Evolutionary conservation across 1,284 basidiomycete species (phyloP).

Genomic region (Cystobasidium pallidum): DNA sequence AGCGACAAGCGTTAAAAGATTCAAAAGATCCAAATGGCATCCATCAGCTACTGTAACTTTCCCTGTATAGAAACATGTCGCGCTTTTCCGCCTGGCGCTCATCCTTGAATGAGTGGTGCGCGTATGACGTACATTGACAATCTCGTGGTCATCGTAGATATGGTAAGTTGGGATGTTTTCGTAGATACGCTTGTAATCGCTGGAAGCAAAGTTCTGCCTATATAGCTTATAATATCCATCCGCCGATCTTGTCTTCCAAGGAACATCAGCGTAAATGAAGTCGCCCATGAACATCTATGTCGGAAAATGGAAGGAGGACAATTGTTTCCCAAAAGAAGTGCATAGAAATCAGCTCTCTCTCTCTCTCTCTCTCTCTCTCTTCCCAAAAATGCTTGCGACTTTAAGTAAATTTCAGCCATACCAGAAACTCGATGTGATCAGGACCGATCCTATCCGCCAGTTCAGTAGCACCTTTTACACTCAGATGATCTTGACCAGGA

Average conservation of each 20-base stretch:
- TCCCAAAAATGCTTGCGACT: no score
- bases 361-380: no score
- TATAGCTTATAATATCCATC: constrained; percentile 68
- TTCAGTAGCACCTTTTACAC: constrained; percentile 50
- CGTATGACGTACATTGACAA: constrained; percentile 10
- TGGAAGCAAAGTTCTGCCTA: constrained; percentile 67
- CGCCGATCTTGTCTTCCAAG: constrained; percentile 63
- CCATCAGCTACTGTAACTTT: constrained; percentile 46
- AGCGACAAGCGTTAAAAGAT: no score
- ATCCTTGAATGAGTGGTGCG: no score
- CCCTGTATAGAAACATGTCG: no score
- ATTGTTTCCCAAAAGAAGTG: background rate
- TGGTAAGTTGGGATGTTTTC: constrained; percentile 61
- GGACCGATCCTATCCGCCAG: constrained; percentile 48
- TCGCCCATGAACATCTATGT: constrained; percentile 47
- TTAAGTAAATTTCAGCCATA: background rate
- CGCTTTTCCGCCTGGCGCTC: no score
- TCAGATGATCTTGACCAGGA: constrained; percentile 52
- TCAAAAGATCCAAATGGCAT: constrained; percentile 71
- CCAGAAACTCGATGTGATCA: constrained; percentile 60
- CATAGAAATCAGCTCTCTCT: background rate
- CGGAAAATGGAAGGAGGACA: background rate
- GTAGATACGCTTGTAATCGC: constrained; percentile 68
- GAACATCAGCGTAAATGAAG: constrained; percentile 49
- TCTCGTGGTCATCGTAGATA: constrained; percentile 55